phyloP scores from a whole-genome alignment of 1,284 basidiomycete genomes.

The Ceratobasidium sp. region DNA sequence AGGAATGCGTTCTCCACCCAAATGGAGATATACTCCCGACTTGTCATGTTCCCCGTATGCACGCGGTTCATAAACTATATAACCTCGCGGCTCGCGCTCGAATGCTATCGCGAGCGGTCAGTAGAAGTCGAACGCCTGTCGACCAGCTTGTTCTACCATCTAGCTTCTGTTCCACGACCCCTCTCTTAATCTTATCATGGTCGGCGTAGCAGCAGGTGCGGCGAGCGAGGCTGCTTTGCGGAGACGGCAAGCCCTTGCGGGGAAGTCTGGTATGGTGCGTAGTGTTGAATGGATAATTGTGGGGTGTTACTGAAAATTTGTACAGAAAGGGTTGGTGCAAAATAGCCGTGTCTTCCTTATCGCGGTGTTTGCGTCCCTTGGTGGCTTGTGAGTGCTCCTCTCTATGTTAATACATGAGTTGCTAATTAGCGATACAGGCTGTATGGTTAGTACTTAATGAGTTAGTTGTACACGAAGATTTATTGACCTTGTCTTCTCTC shows the following conservation, averaged over 20 bases:
- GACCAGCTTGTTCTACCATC: not conserved
- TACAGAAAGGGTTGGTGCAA: slow-evolving; percentile 70
- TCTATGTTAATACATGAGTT: slow-evolving; percentile 6
- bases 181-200: slow-evolving; percentile 37
- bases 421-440: slow-evolving; percentile 57
- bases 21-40: slow-evolving; percentile 31
- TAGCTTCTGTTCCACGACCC: not conserved
- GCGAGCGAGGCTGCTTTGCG: slow-evolving; percentile 55
- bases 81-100: not conserved
- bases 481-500: not conserved
- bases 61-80: slow-evolving; percentile 37
- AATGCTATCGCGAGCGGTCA: not conserved
- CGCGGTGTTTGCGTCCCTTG: slow-evolving; percentile 78
- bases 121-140: not conserved
- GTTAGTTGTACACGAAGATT: not conserved
- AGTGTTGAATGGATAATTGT: not conserved
- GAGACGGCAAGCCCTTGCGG: slow-evolving; percentile 69
- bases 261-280: slow-evolving; percentile 75
- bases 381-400: slow-evolving; percentile 69
- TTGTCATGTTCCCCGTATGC: not conserved
- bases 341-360: slow-evolving; percentile 73
- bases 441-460: slow-evolving; percentile 62
- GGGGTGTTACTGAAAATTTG: slow-evolving; percentile 1
- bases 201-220: slow-evolving; percentile 45
- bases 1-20: not conserved